Evolutionary conservation across 805 yeast genomes (phyloP).

Genomic region (Spencermartinsiella europaea): DNA sequence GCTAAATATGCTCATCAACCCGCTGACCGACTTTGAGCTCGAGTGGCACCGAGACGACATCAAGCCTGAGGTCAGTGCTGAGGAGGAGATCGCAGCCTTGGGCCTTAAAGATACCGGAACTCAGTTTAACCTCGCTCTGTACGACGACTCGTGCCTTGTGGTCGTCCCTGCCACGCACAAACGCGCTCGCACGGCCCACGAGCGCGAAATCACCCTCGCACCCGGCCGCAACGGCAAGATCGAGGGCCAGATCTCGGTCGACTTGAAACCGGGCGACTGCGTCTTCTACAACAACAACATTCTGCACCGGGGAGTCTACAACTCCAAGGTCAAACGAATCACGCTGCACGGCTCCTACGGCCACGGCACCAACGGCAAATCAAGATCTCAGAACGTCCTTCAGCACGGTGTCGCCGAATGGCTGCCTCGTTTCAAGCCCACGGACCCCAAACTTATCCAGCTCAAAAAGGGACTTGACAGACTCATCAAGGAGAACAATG

Average conservation of each 20-base stretch:
- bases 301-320: conserved; percentile 44
- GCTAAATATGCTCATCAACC: conserved; percentile 49
- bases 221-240: conserved; percentile 30
- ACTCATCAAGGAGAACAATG: conserved; percentile 16
- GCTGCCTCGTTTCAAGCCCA: conserved; percentile 24
- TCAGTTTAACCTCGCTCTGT: conserved; percentile 47
- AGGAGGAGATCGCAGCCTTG: conserved; percentile 41
- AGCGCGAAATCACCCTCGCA: conserved; percentile 33
- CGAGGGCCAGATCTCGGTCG: conserved; percentile 32
- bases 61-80: conserved; percentile 41
- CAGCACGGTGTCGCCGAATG: conserved; percentile 50
- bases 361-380: conserved; percentile 36
- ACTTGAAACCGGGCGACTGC: conserved; percentile 45
- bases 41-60: conserved; percentile 52
- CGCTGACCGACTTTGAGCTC: conserved; percentile 47
- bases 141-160: conserved; percentile 43
- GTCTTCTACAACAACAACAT: conserved; percentile 48
- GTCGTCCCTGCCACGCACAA: conserved; percentile 46
- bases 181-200: conserved; percentile 42
- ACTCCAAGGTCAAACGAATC: conserved; percentile 36
- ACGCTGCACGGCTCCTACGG: conserved; percentile 51
- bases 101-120: conserved; percentile 42
- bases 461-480: conserved; percentile 10
- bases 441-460: conserved; percentile 10
- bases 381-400: conserved; percentile 46